Evolutionary conservation across 2,329 filamentous ascomycete species (phyloP), one percentile per base, ranked within the genome.

Genomic region (Cytospora mali): DNA sequence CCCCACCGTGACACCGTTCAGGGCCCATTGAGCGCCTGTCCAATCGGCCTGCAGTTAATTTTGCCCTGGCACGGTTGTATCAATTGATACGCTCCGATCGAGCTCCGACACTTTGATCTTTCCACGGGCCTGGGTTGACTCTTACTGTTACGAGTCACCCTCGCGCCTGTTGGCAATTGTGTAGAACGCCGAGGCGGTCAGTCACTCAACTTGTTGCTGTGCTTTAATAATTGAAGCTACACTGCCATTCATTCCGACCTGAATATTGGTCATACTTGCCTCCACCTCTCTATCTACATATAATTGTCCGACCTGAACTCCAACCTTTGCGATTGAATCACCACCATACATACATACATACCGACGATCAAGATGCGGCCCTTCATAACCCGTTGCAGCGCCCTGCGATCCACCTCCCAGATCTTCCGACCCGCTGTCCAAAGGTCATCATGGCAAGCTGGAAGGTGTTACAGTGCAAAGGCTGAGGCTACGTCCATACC

Each of bases 381-480:
- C 69, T 72, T 80, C 60, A 71, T 79, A 51, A 75, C 76, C 27
- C 77, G 76, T 66, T 75, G 76, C 68, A 72, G 74, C 71, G 72
- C 74, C 66, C 73, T 74, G 67, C 71, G 70, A n/a, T 63, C 71
- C 64, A 71, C 69, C 25, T 69, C 69, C 42, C 64, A 68, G 63
- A 67, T 74, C 33, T 72, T 75, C 6, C 73, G 72, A 62, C 61
- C 75, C 64, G 66, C 73, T 27, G 58, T 69, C n/a, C 69, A 72
- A 39, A 63, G 61, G 28, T 68, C 74, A 33, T 68, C 74, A 62
- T 72, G 71, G 68, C 73, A 72, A 42, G 67, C 72, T 25, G 71
- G 76, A 50, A 73, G 74, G 46, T 69, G 68, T 69, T 87, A 83
- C 73, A 87, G 84, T 76, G 79, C 83, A 72, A 76, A 80, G 72